These are phyloP conservation scores for Heliophila coronopifolia DNA, from an alignment of 441 rosid genomes.

Conservation along the genomic window DNA sequence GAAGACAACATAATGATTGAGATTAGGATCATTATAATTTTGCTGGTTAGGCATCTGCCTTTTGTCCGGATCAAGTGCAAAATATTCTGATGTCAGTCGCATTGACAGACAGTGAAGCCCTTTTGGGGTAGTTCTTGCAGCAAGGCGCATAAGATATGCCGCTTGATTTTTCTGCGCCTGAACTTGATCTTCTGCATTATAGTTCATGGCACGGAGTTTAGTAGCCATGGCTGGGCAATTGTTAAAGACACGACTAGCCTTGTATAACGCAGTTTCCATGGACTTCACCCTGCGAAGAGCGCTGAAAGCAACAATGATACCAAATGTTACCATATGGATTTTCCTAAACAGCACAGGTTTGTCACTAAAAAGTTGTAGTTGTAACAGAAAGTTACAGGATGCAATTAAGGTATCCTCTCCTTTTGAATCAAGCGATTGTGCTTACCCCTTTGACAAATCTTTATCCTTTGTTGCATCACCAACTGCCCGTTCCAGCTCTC, in stretches of 20 bases:
- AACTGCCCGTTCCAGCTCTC: conserved; percentile 61
- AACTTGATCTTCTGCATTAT: conserved; percentile 68
- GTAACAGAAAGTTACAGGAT: conserved; percentile 3
- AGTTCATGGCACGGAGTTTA: conserved; percentile 71
- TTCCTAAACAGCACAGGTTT: conserved; percentile 5
- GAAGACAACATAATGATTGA: conserved; percentile 70
- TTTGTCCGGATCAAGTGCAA: conserved; percentile 54
- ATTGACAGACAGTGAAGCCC: conserved; percentile 87
- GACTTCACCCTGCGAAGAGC: conserved; percentile 57
- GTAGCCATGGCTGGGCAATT: conserved; percentile 61
- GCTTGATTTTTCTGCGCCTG: conserved; percentile 60
- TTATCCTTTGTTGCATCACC: conserved; percentile 60
- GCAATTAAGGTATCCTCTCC: conserved; percentile 8
- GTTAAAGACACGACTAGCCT: conserved; percentile 50
- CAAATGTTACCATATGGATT: conserved; percentile 19
- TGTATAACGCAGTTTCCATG: conserved; percentile 50
- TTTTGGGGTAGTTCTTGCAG: conserved; percentile 81
- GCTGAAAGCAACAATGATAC: conserved; percentile 38
- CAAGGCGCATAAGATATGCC: conserved; percentile 62
- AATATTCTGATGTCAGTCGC: conserved; percentile 77
- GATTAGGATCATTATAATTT: conserved; percentile 42
- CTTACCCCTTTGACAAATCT: conserved; percentile 70
- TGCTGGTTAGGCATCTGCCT: conserved; percentile 64
- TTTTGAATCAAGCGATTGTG: neutral
- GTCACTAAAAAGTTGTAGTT: conserved; percentile 2